A percentile compares a stretch with the other conserved stretches of the same genome.
Evolutionary conservation across 1,284 basidiomycete species (phyloP).

Genomic region (Paramarasmius palmivorus): DNA sequence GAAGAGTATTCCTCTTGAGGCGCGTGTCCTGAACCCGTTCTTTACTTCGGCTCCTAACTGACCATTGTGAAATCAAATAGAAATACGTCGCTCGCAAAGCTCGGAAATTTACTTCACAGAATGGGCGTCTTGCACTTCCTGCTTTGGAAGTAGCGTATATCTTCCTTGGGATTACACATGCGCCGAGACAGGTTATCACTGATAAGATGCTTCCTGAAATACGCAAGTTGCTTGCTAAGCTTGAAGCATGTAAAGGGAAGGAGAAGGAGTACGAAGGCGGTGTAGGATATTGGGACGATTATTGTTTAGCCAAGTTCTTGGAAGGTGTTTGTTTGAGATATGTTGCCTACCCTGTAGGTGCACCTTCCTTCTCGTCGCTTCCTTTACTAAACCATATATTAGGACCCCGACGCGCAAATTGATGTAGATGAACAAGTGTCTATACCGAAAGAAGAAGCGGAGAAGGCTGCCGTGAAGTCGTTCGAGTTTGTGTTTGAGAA

Average conservation of each 20-base stretch:
- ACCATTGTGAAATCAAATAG: too few relatives aligned
- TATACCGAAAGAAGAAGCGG: conserved; percentile 50
- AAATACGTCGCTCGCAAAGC: conserved; percentile 91
- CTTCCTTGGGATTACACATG: conserved; percentile 69
- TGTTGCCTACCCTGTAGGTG: conserved; percentile 78
- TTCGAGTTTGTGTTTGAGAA: conserved; percentile 73
- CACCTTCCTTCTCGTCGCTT: conserved; percentile 12
- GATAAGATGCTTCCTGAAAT: conserved; percentile 61
- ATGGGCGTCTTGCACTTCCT: conserved; percentile 71
- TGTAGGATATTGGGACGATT: conserved; percentile 85
- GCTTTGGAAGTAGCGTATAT: conserved; percentile 86
- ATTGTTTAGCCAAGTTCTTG: conserved; percentile 81
- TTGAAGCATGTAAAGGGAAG: conserved; percentile 28
- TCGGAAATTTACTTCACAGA: conserved; percentile 81
- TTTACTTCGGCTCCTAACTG: too few relatives aligned
- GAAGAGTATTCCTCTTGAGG: conserved; percentile 92
- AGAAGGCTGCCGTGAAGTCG: conserved; percentile 51
- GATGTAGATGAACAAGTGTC: conserved; percentile 49
- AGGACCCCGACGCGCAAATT: conserved; percentile 46
- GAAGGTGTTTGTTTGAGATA: conserved; percentile 82
- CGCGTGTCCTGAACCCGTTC: too few relatives aligned
- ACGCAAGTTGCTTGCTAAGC: conserved; percentile 38
- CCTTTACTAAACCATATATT: background rate
- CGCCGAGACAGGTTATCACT: conserved; percentile 54
- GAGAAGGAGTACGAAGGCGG: conserved; percentile 55